Conservation (phyloP, 352 stramenopile species). For the Elongisporangium prolatum region DNA sequence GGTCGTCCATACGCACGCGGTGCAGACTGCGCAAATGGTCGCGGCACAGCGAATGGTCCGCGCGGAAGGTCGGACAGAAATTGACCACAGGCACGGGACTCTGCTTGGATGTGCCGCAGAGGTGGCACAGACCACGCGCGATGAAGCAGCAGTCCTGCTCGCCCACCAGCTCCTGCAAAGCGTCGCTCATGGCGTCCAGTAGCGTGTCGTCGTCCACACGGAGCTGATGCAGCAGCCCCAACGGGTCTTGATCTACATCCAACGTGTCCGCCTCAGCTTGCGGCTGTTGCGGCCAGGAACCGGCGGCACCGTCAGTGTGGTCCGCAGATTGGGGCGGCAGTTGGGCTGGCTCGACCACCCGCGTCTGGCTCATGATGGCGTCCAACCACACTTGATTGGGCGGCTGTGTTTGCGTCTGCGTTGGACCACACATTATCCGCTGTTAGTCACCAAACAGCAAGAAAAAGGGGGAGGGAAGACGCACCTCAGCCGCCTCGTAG, state of each 20-base stretch:
- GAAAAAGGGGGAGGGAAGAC: not conserved
- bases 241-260: not conserved
- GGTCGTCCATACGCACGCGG: slow-evolving; percentile 61
- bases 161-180: slow-evolving; percentile 49
- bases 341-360: slow-evolving; percentile 18
- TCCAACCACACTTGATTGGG: slow-evolving; percentile 67
- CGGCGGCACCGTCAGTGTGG: not conserved
- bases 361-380: slow-evolving; percentile 67
- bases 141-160: slow-evolving; percentile 72
- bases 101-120: slow-evolving; percentile 45
- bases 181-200: slow-evolving; percentile 32
- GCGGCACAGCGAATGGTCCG: slow-evolving; percentile 63
- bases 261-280: not conserved
- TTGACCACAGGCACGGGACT: slow-evolving; percentile 66
- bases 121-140: slow-evolving; percentile 60
- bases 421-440: not conserved
- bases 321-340: not conserved
- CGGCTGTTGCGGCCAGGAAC: not conserved
- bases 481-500: slow-evolving; percentile 22
- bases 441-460: not conserved
- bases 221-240: slow-evolving; percentile 11
- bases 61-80: slow-evolving; percentile 65
- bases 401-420: slow-evolving; percentile 16
- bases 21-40: slow-evolving; percentile 72
- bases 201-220: slow-evolving; percentile 37